A percentile compares a stretch with the other conserved stretches of the same genome.
phyloP scores from a whole-genome alignment of 345 rosid genomes.

The Erysimum cheiranthoides region DNA sequence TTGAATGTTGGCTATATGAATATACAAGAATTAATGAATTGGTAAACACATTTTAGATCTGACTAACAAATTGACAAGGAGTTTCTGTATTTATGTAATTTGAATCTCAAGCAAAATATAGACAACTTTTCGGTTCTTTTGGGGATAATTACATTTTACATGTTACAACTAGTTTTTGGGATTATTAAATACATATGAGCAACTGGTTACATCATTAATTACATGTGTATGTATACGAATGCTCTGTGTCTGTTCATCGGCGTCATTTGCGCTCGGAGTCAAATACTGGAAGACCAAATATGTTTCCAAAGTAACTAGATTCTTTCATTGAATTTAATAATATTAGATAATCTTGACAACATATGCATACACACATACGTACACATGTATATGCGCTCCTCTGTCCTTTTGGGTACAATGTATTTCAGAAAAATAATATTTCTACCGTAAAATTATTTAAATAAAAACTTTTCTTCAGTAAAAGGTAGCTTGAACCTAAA shows the following conservation, averaged over 20 bases:
- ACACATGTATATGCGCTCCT: background rate
- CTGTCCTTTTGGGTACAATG: slow-evolving; percentile 30
- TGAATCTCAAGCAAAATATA: slow-evolving; percentile 6
- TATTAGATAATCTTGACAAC: background rate
- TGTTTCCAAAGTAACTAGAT: slow-evolving; percentile 20
- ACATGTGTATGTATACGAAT: slow-evolving; percentile 17
- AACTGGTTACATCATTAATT: slow-evolving; percentile 30
- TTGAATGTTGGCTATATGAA: slow-evolving; percentile 9
- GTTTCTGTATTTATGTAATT: background rate
- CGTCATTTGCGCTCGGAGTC: slow-evolving; percentile 32
- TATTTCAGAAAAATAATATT: background rate
- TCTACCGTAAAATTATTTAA: background rate
- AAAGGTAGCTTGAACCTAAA: background rate
- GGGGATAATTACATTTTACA: background rate
- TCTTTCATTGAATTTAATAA: slow-evolving; percentile 1
- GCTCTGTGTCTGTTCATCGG: slow-evolving; percentile 28
- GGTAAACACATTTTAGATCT: background rate
- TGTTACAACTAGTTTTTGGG: background rate
- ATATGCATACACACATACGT: background rate
- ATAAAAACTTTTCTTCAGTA: background rate
- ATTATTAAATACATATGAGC: background rate
- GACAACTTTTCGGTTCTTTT: slow-evolving; percentile 27
- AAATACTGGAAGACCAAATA: slow-evolving; percentile 13
- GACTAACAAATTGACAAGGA: background rate
- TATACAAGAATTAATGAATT: background rate